Evolutionary conservation across 306 rosid genomes (phyloP).

Genomic region (Cicer pinnatifidum): DNA sequence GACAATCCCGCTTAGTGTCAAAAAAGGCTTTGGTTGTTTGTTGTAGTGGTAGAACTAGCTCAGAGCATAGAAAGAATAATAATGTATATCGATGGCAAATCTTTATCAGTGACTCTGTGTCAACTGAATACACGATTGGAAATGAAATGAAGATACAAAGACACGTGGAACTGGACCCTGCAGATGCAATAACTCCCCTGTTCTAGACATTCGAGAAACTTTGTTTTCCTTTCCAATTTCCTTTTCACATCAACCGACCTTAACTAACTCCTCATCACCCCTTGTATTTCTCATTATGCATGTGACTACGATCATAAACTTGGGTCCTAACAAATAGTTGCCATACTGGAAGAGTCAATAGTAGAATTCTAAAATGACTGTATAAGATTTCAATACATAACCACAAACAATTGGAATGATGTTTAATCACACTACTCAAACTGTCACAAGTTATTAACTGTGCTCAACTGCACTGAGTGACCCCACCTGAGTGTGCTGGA

Average conservation of each 20-base stretch:
- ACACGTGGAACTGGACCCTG: background rate
- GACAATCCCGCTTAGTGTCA: background rate
- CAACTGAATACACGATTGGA: background rate
- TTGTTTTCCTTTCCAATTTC: background rate
- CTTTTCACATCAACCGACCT: background rate
- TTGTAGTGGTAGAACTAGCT: background rate
- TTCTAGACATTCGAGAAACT: background rate
- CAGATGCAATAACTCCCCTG: conserved; percentile 10
- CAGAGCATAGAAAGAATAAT: background rate
- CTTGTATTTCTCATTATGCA: background rate
- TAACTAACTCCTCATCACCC: background rate
- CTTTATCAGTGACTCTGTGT: background rate
- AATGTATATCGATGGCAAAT: background rate
- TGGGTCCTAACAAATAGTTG: conserved; percentile 12
- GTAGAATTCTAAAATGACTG: conserved; percentile 25
- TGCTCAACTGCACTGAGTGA: conserved; percentile 6
- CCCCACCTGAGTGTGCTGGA: background rate
- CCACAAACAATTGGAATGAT: background rate
- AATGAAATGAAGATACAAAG: background rate
- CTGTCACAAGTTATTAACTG: background rate
- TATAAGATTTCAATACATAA: background rate
- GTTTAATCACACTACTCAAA: conserved; percentile 15
- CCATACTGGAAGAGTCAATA: conserved; percentile 15
- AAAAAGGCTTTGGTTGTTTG: background rate
- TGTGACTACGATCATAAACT: conserved; percentile 1